phyloP scores from a whole-genome alignment of 2,329 filamentous ascomycete genomes.

The Botrytis deweyae region DNA sequence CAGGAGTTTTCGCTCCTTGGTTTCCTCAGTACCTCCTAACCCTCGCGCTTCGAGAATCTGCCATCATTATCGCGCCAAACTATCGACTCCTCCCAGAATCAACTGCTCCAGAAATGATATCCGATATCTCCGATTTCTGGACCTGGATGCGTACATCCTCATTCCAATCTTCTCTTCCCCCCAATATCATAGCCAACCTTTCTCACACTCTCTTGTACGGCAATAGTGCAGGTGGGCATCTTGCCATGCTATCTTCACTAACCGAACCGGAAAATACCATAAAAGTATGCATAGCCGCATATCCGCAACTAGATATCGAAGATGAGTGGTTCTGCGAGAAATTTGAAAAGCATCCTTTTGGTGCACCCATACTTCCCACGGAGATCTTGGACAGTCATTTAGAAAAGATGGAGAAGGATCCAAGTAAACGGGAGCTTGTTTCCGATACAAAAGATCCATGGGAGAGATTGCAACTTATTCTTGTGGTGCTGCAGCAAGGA shows the following conservation, averaged over 20 bases:
- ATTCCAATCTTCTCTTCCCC: slow-evolving; percentile 12
- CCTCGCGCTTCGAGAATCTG: neutral
- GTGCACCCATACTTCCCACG: neutral
- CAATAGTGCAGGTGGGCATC: slow-evolving; percentile 1
- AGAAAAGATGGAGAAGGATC: neutral
- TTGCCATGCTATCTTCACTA: neutral
- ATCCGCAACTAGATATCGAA: neutral
- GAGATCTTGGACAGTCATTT: neutral
- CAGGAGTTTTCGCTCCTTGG: neutral
- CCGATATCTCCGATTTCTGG: slow-evolving; percentile 50
- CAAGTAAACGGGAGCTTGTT: neutral
- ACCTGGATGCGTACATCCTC: slow-evolving; percentile 43
- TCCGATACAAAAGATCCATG: neutral
- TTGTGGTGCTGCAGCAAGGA: neutral
- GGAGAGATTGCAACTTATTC: neutral
- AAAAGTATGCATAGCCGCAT: neutral
- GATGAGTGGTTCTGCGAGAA: neutral
- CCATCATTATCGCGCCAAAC: slow-evolving; percentile 46
- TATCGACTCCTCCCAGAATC: slow-evolving; percentile 52
- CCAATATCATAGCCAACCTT: neutral
- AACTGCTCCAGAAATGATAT: slow-evolving; percentile 46
- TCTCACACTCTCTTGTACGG: slow-evolving; percentile 5
- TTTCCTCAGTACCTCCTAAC: neutral
- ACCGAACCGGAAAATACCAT: neutral
- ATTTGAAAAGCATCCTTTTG: neutral